Base-by-base conservation (phyloP, 257 asterid species). In the Phtheirospermum japonicum region DNA sequence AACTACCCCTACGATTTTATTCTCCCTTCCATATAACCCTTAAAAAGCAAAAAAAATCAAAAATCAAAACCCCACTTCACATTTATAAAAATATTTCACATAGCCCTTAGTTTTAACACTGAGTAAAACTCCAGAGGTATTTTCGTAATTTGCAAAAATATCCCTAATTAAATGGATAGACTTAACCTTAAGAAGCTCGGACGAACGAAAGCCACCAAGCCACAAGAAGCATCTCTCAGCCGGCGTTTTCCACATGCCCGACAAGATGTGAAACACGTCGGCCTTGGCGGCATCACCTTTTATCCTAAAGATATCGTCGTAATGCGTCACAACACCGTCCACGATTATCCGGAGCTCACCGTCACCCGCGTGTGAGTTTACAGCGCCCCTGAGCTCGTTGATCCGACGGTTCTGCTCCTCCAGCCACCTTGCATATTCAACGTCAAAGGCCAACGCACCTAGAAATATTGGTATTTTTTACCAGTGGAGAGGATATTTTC, bases 211-310 rank as follows among this genome's bases (percentile, higher is more conserved):
- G 49, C 98, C 96, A 68, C 98, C 98, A 16, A 91, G 95, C 98
- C 98, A 88, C 57, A 88, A 81, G 73, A 91, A 91, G 76, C 98
- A 91, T 68, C 98, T 79, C 70, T 91, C 98, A 32, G 98, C 95
- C 28, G 98, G 96, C 12, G 98, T 91, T 71, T 84, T 86, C 98
- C 98, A 91, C 96, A 88, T 91, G 75, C 98, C 98, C 1, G 98
- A 88, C 73, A 91, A 75, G 56, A 91, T 86, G 79, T 91, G 98
- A 63, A 91, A 91, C 76, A 91, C 96, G 2, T 91, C 98, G 16
- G 94, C 73, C 74, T 89, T 92, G 10, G 99, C 97, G 32, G 97
- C 99, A 23, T 86, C 97, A 11, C 88, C 95, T 73, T 92, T 92
- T 73, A 92, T 85, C 85, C 86, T 83, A 74, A 86, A 89, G 48